Evolutionary conservation across 805 yeast species (phyloP), one percentile per base, ranked within the genome.

Genomic region (Nakazawaea ernobii): DNA sequence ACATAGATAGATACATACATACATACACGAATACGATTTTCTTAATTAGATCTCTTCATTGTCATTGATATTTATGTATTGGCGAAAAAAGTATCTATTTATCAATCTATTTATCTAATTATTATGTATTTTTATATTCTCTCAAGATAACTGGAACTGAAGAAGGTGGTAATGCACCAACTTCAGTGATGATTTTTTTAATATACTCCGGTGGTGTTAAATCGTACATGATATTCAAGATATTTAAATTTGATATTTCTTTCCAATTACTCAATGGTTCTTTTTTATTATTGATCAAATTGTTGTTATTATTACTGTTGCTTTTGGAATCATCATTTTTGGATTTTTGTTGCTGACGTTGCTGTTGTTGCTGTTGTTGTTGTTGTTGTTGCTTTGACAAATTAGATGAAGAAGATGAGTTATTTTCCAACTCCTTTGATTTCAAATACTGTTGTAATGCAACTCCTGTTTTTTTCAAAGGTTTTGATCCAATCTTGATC

Each of bases 101-200:
- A n/a, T n/a, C n/a, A n/a, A n/a, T n/a, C n/a, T n/a, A n/a, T n/a
- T n/a, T n/a, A 42, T 9, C 11, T 10, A 41, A 14, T 28, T 40
- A 44, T n/a, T 40, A 44, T n/a, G 60, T 52, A 46, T 63, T 59
- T 65, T 89, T 88, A 66, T 92, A 94, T 66, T 94, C 99, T 67
- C 98, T 80, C 57, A 94, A 71, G 52, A 94, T 88, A 42, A 94
- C 98, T 27, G 99, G 99, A 49, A 94, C 98, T 1, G 98, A 89
- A n/a, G 95, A 86, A 38, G 99, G 96, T 9, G 99, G 99, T 55
- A 94, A 74, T 2, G 96, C 88, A 28, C 99, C 99, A 53, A 92
- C 80, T 65, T 94, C 99, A 1, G 98, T 94, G 46, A 94, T 89
- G 50, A 94, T 89, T 69, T 94, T 94, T 63, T 92, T 91, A 58